Conservation (phyloP, 2,329 filamentous ascomycete genomes). For the Phyllosticta ampelicida region DNA sequence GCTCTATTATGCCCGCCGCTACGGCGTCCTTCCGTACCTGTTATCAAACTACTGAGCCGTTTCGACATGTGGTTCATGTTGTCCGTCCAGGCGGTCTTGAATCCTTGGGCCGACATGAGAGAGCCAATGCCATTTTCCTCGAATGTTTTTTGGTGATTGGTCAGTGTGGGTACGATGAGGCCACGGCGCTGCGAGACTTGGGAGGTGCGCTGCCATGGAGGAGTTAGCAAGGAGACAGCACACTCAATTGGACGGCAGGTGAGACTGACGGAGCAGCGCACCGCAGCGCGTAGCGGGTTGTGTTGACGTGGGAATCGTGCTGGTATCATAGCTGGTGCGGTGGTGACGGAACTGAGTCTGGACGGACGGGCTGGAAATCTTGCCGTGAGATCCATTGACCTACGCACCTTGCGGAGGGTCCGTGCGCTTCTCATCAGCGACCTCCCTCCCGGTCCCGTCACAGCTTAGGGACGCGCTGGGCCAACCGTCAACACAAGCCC, state of each 20-base stretch:
- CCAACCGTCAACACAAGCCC: conserved; percentile 5
- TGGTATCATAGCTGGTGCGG: conserved; percentile 8
- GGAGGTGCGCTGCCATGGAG: background rate
- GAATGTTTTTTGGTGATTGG: conserved; percentile 34
- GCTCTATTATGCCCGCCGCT: background rate
- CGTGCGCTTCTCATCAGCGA: background rate
- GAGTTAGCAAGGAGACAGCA: background rate
- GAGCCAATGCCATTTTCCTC: conserved; percentile 45
- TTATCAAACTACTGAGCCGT: conserved; percentile 63
- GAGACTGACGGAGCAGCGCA: conserved; percentile 6
- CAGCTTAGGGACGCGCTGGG: background rate
- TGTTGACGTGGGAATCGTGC: conserved; percentile 4
- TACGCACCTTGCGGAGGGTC: conserved; percentile 2
- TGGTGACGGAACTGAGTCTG: background rate
- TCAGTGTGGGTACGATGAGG: conserved; percentile 33
- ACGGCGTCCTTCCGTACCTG: conserved; percentile 44
- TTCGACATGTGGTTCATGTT: conserved; percentile 68
- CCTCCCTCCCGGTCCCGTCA: too few species aligned
- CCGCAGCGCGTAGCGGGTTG: conserved; percentile 20
- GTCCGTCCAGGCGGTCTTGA: conserved; percentile 67
- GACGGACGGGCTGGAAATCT: background rate
- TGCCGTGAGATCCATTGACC: conserved; percentile 6
- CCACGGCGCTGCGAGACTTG: conserved; percentile 13
- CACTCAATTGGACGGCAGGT: conserved; percentile 1
- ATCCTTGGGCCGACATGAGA: conserved; percentile 60